These are phyloP conservation scores for Danielia oregonensis DNA, from an alignment of 805 yeast species.

Conservation along the genomic window DNA sequence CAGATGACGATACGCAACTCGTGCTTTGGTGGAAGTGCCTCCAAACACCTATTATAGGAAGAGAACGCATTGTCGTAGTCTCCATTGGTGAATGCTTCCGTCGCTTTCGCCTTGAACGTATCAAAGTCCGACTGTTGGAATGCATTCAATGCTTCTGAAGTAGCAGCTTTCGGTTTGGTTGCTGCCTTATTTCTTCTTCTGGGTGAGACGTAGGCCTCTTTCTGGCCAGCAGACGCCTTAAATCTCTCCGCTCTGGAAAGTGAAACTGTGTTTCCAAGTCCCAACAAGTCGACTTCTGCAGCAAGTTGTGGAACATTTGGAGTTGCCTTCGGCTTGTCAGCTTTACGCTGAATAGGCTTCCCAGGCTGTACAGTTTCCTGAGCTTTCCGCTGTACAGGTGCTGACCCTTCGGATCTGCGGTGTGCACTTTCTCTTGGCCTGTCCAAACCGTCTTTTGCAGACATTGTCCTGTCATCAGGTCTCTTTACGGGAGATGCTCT, in stretches of 20 bases:
- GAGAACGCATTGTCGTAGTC: constrained; percentile 67
- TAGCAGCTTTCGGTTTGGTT: constrained; percentile 7
- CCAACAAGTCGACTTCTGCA: constrained; percentile 26
- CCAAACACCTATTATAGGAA: constrained; percentile 49
- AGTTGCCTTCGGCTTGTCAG: constrained; percentile 7
- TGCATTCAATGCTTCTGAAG: constrained; percentile 28
- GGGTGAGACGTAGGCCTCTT: constrained; percentile 19
- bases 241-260: constrained; percentile 24
- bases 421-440: too few relatives aligned
- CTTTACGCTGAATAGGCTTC: not conserved
- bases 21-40: constrained; percentile 59
- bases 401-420: not conserved
- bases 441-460: too few relatives aligned
- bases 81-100: constrained; percentile 70
- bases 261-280: constrained; percentile 15
- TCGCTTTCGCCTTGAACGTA: constrained; percentile 53
- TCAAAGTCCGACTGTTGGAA: constrained; percentile 42
- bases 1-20: constrained; percentile 60
- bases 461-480: constrained; percentile 9
- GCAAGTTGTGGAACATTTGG: constrained; percentile 8
- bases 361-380: constrained; percentile 6
- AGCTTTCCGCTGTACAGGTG: not conserved
- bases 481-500: not conserved
- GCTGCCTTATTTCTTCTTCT: constrained; percentile 14
- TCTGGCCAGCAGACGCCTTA: constrained; percentile 18